Conservation (phyloP, 1,284 basidiomycete genomes). For the Gomphus bonarii region DNA sequence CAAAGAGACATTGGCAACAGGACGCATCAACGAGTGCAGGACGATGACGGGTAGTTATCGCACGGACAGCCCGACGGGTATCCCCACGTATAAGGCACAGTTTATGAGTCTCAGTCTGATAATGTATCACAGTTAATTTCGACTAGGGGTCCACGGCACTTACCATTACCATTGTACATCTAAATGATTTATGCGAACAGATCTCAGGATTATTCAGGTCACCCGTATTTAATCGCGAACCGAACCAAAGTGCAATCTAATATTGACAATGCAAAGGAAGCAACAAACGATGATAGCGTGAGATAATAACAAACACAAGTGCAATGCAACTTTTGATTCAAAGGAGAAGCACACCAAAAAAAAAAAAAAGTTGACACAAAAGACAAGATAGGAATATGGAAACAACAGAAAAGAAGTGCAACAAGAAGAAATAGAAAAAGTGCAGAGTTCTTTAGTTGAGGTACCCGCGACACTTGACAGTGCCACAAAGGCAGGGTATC, state of each 20-base stretch:
- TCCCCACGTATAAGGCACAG: too few relatives aligned
- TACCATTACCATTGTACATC: too few relatives aligned
- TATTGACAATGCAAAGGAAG: neutral
- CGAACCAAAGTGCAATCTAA: neutral
- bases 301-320: slow-evolving; percentile 1
- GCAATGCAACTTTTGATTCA: neutral
- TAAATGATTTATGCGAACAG: too few relatives aligned
- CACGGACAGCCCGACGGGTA: too few relatives aligned
- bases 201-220: too few relatives aligned
- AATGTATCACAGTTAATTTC: too few relatives aligned
- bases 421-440: neutral
- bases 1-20: too few relatives aligned
- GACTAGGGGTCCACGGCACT: too few relatives aligned
- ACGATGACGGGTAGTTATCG: too few relatives aligned
- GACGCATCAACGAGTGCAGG: too few relatives aligned
- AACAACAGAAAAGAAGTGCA: neutral
- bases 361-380: neutral
- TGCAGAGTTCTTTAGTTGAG: slow-evolving; percentile 54
- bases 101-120: too few relatives aligned
- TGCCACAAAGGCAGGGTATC: slow-evolving; percentile 83
- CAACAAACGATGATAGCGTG: slow-evolving; percentile 1
- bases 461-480: slow-evolving; percentile 79
- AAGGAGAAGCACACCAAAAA: neutral
- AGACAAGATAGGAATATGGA: too few relatives aligned
- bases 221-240: neutral